phyloP scores from a whole-genome alignment of 2,329 filamentous ascomycete species.

The Trichoderma endophyticum region DNA sequence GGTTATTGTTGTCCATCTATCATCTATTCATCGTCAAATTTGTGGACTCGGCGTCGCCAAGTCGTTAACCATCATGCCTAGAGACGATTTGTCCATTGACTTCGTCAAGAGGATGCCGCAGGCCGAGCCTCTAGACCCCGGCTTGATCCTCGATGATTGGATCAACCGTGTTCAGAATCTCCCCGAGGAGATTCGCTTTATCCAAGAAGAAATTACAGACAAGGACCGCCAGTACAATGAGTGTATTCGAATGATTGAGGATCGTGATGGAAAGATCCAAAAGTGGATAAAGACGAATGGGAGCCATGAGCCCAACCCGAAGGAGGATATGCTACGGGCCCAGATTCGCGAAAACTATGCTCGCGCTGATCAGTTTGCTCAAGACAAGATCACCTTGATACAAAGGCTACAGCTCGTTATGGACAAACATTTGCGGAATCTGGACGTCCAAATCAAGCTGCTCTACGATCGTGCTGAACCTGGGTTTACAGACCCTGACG shows the following conservation, averaged over 20 bases:
- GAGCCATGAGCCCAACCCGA: conserved; percentile 69
- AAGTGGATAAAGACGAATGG: conserved; percentile 78
- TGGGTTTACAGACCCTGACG: conserved; percentile 60
- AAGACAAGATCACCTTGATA: conserved; percentile 70
- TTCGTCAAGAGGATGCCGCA: conserved; percentile 65
- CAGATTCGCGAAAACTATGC: conserved; percentile 66
- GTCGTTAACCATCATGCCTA: conserved; percentile 64
- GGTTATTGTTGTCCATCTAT: conserved; percentile 14
- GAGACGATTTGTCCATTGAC: conserved; percentile 70
- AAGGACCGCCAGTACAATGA: conserved; percentile 73
- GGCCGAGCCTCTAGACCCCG: conserved; percentile 59
- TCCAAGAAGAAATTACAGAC: conserved; percentile 78
- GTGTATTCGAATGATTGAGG: conserved; percentile 64
- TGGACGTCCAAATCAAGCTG: conserved; percentile 60
- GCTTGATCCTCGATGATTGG: conserved; percentile 75
- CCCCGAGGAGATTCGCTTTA: conserved; percentile 76
- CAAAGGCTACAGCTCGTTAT: conserved; percentile 59
- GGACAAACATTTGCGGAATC: conserved; percentile 61
- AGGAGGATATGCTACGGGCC: conserved; percentile 66
- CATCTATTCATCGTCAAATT: conserved; percentile 25
- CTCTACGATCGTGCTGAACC: conserved; percentile 60
- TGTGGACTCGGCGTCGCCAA: conserved; percentile 26
- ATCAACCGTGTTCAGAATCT: conserved; percentile 72
- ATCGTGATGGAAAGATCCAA: conserved; percentile 72
- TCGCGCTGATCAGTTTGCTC: conserved; percentile 66